Evolutionary conservation across 1,284 basidiomycete genomes (phyloP).

Genomic region (Irpex lacteus): DNA sequence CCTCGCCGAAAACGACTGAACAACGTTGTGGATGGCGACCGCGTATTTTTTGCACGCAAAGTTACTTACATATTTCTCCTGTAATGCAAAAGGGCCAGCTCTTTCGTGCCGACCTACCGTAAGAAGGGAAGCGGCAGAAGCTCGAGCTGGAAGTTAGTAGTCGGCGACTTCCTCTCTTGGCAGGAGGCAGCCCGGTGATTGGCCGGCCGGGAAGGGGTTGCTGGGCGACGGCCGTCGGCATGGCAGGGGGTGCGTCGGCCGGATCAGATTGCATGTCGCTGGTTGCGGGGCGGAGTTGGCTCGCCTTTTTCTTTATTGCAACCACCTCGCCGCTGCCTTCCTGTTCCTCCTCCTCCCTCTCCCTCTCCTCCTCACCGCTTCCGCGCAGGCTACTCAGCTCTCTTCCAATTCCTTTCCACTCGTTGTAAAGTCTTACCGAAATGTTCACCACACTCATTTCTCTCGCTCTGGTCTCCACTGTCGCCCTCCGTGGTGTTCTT

Average conservation of each 20-base stretch:
- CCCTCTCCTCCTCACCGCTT: not conserved
- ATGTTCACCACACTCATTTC: constrained; percentile 81
- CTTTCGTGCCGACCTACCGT: no score
- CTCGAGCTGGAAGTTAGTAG: not conserved
- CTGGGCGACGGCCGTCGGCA: not conserved
- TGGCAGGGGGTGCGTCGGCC: not conserved
- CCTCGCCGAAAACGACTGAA: no score
- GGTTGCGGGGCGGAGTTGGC: constrained; percentile 6
- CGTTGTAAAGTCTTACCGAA: constrained; percentile 16
- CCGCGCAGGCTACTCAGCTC: not conserved
- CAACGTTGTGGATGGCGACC: no score
- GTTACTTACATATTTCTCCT: no score
- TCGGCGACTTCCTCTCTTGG: not conserved
- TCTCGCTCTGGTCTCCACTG: constrained; percentile 54
- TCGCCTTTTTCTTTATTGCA: constrained; percentile 12
- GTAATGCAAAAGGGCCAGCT: no score
- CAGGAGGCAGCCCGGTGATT: not conserved
- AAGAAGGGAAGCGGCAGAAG: not conserved
- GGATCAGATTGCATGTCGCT: not conserved
- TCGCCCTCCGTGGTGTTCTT: constrained; percentile 48
- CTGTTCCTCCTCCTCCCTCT: constrained; percentile 1
- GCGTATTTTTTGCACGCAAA: no score
- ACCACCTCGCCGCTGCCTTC: constrained; percentile 7
- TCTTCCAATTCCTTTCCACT: constrained; percentile 2
- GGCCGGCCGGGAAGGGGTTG: not conserved